A percentile compares a stretch with the other conserved stretches of the same genome.
These are phyloP conservation scores for Naegleria lovaniensis DNA, from an alignment of 208 protist genomes.

Conservation along the genomic window DNA sequence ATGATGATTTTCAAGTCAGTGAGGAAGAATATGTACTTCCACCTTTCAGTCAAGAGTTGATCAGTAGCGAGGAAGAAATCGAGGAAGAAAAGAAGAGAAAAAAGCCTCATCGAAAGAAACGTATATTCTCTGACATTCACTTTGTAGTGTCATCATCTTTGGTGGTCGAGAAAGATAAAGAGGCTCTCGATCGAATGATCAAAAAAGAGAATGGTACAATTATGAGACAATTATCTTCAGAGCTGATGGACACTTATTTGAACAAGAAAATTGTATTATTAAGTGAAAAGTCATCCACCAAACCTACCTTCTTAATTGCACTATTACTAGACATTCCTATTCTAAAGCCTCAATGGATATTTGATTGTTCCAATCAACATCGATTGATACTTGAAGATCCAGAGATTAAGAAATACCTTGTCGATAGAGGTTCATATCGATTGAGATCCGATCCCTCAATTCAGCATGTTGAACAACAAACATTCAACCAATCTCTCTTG, in stretches of 20 bases:
- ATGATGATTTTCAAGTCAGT: not conserved
- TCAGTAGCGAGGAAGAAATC: not conserved
- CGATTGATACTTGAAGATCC: not conserved
- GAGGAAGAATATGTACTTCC: not conserved
- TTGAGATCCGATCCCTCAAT: not conserved
- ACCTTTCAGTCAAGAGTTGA: not conserved
- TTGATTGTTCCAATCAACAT: not conserved
- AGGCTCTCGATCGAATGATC: not conserved
- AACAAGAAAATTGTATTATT: not conserved
- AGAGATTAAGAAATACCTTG: not conserved
- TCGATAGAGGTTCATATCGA: not conserved
- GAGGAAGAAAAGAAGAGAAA: not conserved
- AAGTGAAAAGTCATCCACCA: not conserved
- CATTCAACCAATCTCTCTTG: not conserved
- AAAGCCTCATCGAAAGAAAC: not conserved
- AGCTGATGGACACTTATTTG: not conserved
- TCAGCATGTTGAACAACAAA: not conserved
- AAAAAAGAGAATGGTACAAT: not conserved
- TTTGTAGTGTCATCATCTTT: not conserved
- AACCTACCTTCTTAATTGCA: not conserved
- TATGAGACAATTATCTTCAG: not conserved
- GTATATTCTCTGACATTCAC: not conserved
- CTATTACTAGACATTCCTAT: not conserved
- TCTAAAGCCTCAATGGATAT: not conserved
- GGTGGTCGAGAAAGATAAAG: not conserved